A percentile compares a stretch with the other conserved stretches of the same genome.
Evolutionary conservation across 345 rosid species (phyloP).

Genomic region (Noccaea bulbosa): DNA sequence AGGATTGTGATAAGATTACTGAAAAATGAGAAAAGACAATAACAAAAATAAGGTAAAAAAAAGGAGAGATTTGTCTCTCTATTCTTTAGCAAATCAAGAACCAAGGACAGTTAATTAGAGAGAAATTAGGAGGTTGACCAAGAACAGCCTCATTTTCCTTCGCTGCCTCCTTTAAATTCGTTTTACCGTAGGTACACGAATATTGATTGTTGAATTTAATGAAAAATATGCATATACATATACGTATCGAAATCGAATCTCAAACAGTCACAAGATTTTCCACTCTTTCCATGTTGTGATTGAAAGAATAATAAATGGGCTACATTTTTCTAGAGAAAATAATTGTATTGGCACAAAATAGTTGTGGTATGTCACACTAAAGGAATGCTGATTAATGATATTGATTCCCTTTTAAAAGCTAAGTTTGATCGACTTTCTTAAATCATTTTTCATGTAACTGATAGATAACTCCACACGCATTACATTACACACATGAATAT

Average conservation of each 20-base stretch:
- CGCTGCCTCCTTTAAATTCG: conserved; percentile 33
- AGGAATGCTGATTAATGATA: background rate
- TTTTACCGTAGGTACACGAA: conserved; percentile 35
- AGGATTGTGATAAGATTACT: conserved; percentile 53
- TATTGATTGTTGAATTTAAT: conserved; percentile 5
- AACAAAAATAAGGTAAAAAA: conserved; percentile 12
- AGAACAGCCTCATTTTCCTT: conserved; percentile 60
- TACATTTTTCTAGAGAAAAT: conserved; percentile 3
- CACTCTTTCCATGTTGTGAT: background rate
- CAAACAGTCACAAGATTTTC: conserved; percentile 2
- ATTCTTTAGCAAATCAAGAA: conserved; percentile 38
- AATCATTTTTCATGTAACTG: background rate
- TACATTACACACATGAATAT: background rate
- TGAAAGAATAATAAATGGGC: conserved; percentile 15
- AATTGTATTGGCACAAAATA: background rate
- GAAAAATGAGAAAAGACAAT: background rate
- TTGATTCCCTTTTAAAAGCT: background rate
- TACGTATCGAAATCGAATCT: background rate
- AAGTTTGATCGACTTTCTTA: background rate
- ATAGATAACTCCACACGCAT: background rate
- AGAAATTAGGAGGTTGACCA: conserved; percentile 53
- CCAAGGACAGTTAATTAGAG: conserved; percentile 42
- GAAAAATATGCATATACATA: conserved; percentile 1
- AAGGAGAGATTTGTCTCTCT: conserved; percentile 9
- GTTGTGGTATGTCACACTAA: background rate